Base-by-base conservation (phyloP, 108 stramenopile genomes). In the Cyclotella atomus region DNA sequence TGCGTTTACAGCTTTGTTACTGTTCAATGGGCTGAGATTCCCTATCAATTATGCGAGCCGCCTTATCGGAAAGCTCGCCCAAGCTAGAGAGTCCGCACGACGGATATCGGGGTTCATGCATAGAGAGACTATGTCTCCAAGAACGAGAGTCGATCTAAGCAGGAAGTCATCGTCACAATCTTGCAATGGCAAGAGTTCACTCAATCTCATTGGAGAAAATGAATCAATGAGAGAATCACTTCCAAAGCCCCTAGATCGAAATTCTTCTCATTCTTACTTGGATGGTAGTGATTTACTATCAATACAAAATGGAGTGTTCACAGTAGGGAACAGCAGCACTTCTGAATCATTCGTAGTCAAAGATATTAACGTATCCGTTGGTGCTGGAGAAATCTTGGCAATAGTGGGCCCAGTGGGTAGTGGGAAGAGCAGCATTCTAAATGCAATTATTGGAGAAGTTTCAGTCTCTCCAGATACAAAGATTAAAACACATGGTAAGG, bases 11-110 rank as follows among this genome's bases (percentile, higher is more conserved):
- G 87, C 87, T 7, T 45, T 96, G 23, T 47, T 93, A 32, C 45
- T 96, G 27, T 91, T 96, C 56, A 75, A 79, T 33, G 86, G 88
- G 19, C 68, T 96, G 24, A 87, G 94, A 20, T 95, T 93, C 73
- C 95, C 95, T 2, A 96, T 96, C 61, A 93, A 91, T 73, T 90
- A 89, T 70, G 88, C 88, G 7, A 89, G 89, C 32, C 76, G 87
- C 27, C 72, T 95, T 34, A 81, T 90, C 44, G 91, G 91, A 0
- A 88, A 83, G 64, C 44, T 73, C 2, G 92, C 89, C 0, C 89
- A 90, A 59, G 95, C 88, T 15, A 47, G 84, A 24, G 81, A 89
- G 29, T 79, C 89, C 36, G 53, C 76, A 3, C 47, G 63, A 30
- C 83, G 95, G 28, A 74, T 95, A 29, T 53, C 73, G 0, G 24